Conservation (phyloP, 2,329 filamentous ascomycete species). For the Lasiodiplodia sp. region DNA sequence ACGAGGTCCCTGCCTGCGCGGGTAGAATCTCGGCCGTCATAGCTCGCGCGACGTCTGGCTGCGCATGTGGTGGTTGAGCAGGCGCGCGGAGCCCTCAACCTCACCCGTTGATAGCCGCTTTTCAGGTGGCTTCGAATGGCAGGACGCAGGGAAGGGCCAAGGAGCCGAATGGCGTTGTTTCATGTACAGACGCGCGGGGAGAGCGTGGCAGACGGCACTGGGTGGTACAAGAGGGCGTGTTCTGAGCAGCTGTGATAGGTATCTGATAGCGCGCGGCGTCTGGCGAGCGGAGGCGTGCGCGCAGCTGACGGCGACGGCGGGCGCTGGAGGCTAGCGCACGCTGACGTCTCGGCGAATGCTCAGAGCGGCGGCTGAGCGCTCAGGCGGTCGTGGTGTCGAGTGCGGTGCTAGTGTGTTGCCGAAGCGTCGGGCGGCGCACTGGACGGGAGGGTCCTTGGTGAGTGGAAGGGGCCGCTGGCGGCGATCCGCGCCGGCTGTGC, state of each 20-base stretch:
- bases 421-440: conserved; percentile 5
- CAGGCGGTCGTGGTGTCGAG: conserved; percentile 2
- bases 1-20: conserved; percentile 26
- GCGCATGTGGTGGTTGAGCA: conserved; percentile 16
- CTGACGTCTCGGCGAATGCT: conserved; percentile 17
- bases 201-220: conserved; percentile 10
- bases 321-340: conserved; percentile 23
- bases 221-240: conserved; percentile 23
- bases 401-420: conserved; percentile 9
- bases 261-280: conserved; percentile 21
- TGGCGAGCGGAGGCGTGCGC: conserved; percentile 2
- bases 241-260: conserved; percentile 24
- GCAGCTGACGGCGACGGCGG: conserved; percentile 8
- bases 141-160: conserved; percentile 5
- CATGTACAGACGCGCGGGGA: conserved; percentile 16
- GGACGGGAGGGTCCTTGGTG: conserved; percentile 13
- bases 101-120: conserved; percentile 27
- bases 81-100: conserved; percentile 22
- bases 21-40: conserved; percentile 30
- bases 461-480: conserved; percentile 22
- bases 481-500: conserved; percentile 13
- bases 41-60: conserved; percentile 17
- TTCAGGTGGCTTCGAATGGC: not conserved
- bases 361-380: not conserved
- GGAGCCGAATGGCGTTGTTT: conserved; percentile 22